phyloP scores from a whole-genome alignment of 2,329 filamentous ascomycete species.

The Plenodomus lindquistii region DNA sequence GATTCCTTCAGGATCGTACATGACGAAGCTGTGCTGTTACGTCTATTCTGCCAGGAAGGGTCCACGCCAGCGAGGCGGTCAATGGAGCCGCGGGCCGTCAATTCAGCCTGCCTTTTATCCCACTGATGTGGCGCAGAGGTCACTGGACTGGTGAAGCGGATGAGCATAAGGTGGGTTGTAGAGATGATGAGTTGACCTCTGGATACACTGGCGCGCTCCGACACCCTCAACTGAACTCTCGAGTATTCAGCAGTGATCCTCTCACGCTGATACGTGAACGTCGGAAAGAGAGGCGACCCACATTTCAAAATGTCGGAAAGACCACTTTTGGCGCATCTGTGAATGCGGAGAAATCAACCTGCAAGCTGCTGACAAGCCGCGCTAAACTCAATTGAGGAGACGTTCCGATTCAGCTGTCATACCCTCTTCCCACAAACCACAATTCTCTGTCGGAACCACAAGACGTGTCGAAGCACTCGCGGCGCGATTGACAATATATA shows the following conservation, averaged over 20 bases:
- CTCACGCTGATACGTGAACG: conserved; percentile 15
- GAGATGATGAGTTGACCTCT: conserved; percentile 13
- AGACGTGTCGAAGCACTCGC: conserved; percentile 1
- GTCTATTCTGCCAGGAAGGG: conserved; percentile 35
- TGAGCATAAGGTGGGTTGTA: conserved; percentile 20
- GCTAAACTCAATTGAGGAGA: conserved; percentile 20
- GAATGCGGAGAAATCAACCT: conserved; percentile 4
- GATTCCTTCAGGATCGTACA: conserved; percentile 20
- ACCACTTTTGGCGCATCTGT: conserved; percentile 16
- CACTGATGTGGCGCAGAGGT: conserved; percentile 12
- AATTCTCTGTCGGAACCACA: conserved; percentile 22
- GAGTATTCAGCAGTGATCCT: conserved; percentile 5
- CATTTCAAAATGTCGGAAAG: conserved; percentile 19
- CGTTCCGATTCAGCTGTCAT: conserved; percentile 23
- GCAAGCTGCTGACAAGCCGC: conserved; percentile 6
- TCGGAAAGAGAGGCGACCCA: conserved; percentile 15
- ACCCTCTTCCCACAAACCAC: conserved; percentile 13
- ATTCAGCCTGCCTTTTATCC: conserved; percentile 40
- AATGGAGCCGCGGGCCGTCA: conserved; percentile 42
- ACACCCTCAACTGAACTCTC: not conserved
- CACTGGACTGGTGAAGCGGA: conserved; percentile 3
- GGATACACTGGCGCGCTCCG: not conserved
- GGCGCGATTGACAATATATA: conserved; percentile 19
- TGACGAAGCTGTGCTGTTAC: conserved; percentile 26
- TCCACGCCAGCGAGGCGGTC: conserved; percentile 36